Conservation (phyloP, 129 eudicot species). For the Centrapalus pauciflorus region DNA sequence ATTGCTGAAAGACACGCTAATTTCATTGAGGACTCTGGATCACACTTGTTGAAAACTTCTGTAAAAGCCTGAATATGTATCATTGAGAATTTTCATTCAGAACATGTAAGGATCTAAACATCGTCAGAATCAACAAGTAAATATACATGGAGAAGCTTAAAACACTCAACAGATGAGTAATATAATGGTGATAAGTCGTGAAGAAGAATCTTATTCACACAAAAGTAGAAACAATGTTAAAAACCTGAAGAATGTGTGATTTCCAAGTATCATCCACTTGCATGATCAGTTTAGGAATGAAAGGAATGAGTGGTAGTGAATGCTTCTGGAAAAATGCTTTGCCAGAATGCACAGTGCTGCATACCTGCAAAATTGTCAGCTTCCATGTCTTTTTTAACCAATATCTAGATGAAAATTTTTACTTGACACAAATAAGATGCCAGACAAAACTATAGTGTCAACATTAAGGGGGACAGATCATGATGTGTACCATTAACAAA, state of each 20-base stretch:
- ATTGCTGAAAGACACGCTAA: slow-evolving; percentile 74
- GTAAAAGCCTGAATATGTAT: slow-evolving; percentile 70
- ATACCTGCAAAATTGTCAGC: slow-evolving; percentile 37
- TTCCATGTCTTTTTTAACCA: neutral
- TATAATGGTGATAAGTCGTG: neutral
- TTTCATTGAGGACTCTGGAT: slow-evolving; percentile 63
- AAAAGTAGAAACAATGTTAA: slow-evolving; percentile 7
- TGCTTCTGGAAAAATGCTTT: slow-evolving; percentile 41
- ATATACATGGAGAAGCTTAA: neutral
- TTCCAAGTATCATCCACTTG: slow-evolving; percentile 58
- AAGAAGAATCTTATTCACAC: neutral
- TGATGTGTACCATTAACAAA: neutral
- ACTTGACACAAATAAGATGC: neutral
- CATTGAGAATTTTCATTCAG: neutral
- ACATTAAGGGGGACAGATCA: neutral
- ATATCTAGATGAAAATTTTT: neutral
- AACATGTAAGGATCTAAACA: slow-evolving; percentile 11
- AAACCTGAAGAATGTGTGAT: slow-evolving; percentile 70
- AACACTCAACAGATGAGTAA: neutral
- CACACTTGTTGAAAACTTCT: slow-evolving; percentile 50
- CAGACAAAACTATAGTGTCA: neutral
- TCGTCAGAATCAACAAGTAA: neutral
- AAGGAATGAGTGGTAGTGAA: slow-evolving; percentile 56
- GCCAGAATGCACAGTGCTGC: slow-evolving; percentile 21
- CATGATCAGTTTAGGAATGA: slow-evolving; percentile 57